Evolutionary conservation across 208 protist species (phyloP).

Genomic region (Phytomonas sp.): DNA sequence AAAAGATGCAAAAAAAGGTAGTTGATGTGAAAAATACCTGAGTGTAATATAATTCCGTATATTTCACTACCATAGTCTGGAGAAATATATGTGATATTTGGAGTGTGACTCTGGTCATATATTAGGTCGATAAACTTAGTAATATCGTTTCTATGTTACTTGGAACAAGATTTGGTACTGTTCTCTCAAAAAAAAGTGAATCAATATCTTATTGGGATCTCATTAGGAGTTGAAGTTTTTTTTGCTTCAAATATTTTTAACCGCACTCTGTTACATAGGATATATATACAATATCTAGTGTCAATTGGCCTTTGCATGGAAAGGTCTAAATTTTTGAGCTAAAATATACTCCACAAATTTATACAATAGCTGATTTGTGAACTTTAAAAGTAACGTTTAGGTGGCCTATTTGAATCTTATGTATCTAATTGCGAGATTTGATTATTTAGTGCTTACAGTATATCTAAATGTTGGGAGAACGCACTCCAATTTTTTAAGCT

Average conservation of each 20-base stretch:
- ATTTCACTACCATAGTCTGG: not conserved
- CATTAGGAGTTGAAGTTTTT: not conserved
- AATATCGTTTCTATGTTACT: not conserved
- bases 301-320: not conserved
- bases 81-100: not conserved
- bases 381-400: not conserved
- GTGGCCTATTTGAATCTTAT: not conserved
- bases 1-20: not conserved
- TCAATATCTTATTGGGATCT: not conserved
- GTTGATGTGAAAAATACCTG: not conserved
- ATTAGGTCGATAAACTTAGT: not conserved
- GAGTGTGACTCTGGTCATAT: not conserved
- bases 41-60: not conserved
- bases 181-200: not conserved
- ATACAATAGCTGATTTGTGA: not conserved
- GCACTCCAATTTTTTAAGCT: constrained; percentile 1
- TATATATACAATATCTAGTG: constrained; percentile 2
- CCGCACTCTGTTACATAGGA: not conserved
- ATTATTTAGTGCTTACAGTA: constrained; percentile 2
- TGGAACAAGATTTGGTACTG: not conserved
- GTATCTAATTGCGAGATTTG: not conserved
- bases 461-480: constrained; percentile 3
- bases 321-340: constrained; percentile 5
- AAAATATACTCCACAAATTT: not conserved
- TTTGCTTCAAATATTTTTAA: not conserved